Evolutionary conservation across 257 asterid species (phyloP), one percentile per base, ranked within the genome.

Genomic region (Datura wrightii): DNA sequence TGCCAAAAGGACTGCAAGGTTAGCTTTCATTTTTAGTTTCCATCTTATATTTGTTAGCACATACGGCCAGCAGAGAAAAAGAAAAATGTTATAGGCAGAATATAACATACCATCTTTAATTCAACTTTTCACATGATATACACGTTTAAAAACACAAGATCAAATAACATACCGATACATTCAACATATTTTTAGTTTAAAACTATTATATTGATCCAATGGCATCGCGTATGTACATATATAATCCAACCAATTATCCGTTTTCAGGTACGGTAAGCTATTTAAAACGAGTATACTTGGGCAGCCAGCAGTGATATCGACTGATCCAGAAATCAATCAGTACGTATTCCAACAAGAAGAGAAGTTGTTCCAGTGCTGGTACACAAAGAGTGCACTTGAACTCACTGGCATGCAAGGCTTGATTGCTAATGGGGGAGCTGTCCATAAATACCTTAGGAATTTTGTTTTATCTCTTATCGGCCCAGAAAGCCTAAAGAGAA

Each of bases 211-310:
- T 24, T 24, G 31, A 24, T 24, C 50, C 50, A 44, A 44, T 5
- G 5, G 50, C 1, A 44, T 44, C 0, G 31, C 31, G 31, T 24
- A 24, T 24, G 31, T 24, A 24, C 31, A 24, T 24, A 24, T 24
- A 24, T 24, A 24, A 24, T 24, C 31, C 31, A 24, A 24, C 31
- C 31, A 44, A 44, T 66, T 10, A 9, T 52, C 18, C 48, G 31
- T 83, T 70, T 69, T 83, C 39, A 84, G 86, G 24, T 84, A 84
- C 36, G 86, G 86, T 4, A 58, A 76, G 11, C 18, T 84, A 19
- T 84, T 84, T n/a, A 44, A 44, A 44, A 44, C 50, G 10, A 84
- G 86, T 65, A 24, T 84, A 55, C 69, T 84, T 24, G 86, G 86
- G 6, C 83, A 79, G 24, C 53, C 76, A 8, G 83, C 76, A 36